Conservation (phyloP, 495 filamentous ascomycete genomes). For the Daldinia vernicosa region DNA sequence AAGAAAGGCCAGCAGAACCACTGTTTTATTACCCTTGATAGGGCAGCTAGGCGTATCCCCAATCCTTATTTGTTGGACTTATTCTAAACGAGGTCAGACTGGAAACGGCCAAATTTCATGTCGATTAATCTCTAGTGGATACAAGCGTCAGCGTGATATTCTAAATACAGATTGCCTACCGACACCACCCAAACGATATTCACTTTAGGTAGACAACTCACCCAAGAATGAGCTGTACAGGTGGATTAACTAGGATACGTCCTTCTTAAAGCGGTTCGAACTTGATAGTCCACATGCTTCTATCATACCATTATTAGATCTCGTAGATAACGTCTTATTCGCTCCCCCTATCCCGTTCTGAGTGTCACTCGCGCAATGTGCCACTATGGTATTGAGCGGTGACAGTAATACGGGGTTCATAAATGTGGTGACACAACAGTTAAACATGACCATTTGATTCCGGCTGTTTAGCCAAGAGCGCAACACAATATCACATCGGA, state of each 20-base stretch:
- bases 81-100: slow-evolving; percentile 11
- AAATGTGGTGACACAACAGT: slow-evolving; percentile 10
- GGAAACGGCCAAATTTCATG: background rate
- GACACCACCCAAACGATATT: slow-evolving; percentile 17
- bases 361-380: background rate
- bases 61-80: slow-evolving; percentile 44
- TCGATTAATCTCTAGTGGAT: slow-evolving; percentile 15
- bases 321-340: background rate
- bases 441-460: background rate
- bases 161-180: slow-evolving; percentile 6
- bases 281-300: background rate
- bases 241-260: slow-evolving; percentile 1
- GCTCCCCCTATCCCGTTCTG: background rate
- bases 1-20: slow-evolving; percentile 32
- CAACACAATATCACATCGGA: slow-evolving; percentile 13
- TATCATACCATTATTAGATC: background rate
- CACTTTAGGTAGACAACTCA: slow-evolving; percentile 15
- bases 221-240: background rate
- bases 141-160: slow-evolving; percentile 6
- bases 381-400: background rate
- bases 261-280: background rate
- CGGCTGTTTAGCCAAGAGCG: slow-evolving; percentile 1
- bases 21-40: slow-evolving; percentile 35
- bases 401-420: slow-evolving; percentile 1
- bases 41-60: slow-evolving; percentile 30